Evolutionary conservation across 345 rosid genomes (phyloP), one percentile per base, ranked within the genome.

Genomic region (Arabis alpina): DNA sequence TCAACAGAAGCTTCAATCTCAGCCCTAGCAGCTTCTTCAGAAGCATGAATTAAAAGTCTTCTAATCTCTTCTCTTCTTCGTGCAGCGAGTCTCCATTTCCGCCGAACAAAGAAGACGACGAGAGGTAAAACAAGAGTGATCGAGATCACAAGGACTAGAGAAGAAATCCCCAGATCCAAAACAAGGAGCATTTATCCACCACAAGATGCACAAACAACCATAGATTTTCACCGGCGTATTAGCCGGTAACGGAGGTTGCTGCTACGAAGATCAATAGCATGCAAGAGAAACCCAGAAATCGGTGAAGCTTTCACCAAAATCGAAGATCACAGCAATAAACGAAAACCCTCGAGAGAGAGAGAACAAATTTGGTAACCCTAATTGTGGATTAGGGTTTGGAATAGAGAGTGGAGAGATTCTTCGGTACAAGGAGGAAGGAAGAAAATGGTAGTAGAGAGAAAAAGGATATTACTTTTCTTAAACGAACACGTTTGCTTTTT

Each of bases 91-190:
- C 79, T 83, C 99, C 99, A 92, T 78, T 92, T 82, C 3, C 86
- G 82, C 52, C 96, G 80, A 76, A 87, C 47, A 54, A 82, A 32
- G 30, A 87, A 10, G 44, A 56, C 82, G 75, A 83, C 51, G 43
- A 80, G 70, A 15, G 90, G 93, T 39, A 85, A 3, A 44, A 80
- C 57, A 23, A 87, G 28, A 48, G 81, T 81, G 60, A 87, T 59
- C 67, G 81, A 82, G 60, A 87, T 59, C 67, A 80, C 80, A 73
- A 92, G 86, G 82, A 84, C 80, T 67, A 88, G 84, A 82, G 85
- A 82, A 65, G 84, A 82, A 80, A 88, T 79, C 93, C 97, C 93
- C 83, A 92, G 92, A 95, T 90, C 93, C 88, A 73, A 82, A 41
- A 72, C 56, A 60, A 86, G 80, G 71, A 72, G 90, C 99, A 95